Evolutionary conservation across 2,329 filamentous ascomycete genomes (phyloP).

Genomic region (Talaromyces sp.): DNA sequence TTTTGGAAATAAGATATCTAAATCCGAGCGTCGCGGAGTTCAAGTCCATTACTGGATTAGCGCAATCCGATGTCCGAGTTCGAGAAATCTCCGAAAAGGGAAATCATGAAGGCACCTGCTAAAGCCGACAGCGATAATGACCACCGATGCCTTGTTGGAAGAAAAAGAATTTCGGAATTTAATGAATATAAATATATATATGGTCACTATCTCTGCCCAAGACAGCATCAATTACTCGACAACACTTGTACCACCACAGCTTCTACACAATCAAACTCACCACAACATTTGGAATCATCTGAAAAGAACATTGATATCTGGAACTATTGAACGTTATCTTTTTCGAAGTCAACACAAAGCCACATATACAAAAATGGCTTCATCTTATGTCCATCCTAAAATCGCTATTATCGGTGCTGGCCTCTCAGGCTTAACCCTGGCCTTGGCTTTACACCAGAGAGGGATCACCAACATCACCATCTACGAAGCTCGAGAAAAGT

Average conservation of each 20-base stretch:
- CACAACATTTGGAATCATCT: too few relatives aligned
- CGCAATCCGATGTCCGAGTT: background rate
- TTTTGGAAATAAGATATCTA: background rate
- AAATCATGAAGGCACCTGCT: background rate
- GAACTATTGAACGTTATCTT: background rate
- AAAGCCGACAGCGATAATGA: background rate
- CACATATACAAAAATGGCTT: background rate
- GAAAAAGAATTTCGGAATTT: background rate
- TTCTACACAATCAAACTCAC: too few relatives aligned
- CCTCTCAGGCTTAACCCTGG: slow-evolving; percentile 5
- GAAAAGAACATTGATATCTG: background rate
- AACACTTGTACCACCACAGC: background rate
- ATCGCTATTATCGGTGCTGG: slow-evolving; percentile 10
- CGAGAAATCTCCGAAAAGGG: background rate
- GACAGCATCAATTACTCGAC: background rate
- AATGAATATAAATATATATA: background rate
- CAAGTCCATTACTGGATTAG: background rate
- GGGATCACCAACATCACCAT: slow-evolving; percentile 16
- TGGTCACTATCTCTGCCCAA: background rate
- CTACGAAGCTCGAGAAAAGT: slow-evolving; percentile 23
- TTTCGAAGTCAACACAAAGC: background rate
- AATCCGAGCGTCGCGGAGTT: background rate
- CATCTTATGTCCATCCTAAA: background rate
- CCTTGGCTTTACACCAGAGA: slow-evolving; percentile 2
- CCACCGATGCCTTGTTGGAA: background rate